Evolutionary conservation across 2,329 filamentous ascomycete genomes (phyloP).

Genomic region (Apiospora saccharicola): DNA sequence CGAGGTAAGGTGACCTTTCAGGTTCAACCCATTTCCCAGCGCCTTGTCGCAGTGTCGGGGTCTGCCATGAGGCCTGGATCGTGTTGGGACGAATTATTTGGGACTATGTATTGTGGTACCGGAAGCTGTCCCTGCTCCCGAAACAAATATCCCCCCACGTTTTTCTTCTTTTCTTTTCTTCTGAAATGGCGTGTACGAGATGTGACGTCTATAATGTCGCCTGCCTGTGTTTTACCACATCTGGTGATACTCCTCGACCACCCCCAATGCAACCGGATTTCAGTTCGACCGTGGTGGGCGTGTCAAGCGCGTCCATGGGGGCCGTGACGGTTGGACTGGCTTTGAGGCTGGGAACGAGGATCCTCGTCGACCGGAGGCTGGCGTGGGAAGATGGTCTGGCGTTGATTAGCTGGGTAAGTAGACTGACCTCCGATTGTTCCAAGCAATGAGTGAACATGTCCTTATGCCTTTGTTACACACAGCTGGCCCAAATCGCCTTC

Average conservation of each 20-base stretch:
- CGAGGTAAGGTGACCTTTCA: not conserved
- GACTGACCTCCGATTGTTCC: not conserved
- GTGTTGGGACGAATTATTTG: not conserved
- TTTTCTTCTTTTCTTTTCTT: too few species aligned
- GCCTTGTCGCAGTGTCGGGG: not conserved
- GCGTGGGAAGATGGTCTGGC: not conserved
- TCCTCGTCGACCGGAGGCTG: not conserved
- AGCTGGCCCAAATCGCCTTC: not conserved
- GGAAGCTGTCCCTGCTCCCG: not conserved
- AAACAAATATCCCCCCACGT: not conserved
- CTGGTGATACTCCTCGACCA: not conserved
- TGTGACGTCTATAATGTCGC: not conserved
- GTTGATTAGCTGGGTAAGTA: conserved; percentile 5
- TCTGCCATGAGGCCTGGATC: not conserved
- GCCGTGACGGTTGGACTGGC: conserved; percentile 4
- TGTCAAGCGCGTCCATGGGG: conserved; percentile 1
- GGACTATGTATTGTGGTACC: not conserved
- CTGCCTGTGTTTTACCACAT: not conserved
- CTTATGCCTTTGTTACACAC: not conserved
- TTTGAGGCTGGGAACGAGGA: not conserved
- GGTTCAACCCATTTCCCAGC: not conserved
- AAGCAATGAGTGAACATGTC: not conserved
- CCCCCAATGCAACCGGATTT: conserved; percentile 1
- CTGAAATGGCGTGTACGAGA: not conserved
- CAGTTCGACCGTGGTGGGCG: conserved; percentile 6